Conservation (phyloP, 441 rosid genomes). For the Pelargonium fulgidum region DNA sequence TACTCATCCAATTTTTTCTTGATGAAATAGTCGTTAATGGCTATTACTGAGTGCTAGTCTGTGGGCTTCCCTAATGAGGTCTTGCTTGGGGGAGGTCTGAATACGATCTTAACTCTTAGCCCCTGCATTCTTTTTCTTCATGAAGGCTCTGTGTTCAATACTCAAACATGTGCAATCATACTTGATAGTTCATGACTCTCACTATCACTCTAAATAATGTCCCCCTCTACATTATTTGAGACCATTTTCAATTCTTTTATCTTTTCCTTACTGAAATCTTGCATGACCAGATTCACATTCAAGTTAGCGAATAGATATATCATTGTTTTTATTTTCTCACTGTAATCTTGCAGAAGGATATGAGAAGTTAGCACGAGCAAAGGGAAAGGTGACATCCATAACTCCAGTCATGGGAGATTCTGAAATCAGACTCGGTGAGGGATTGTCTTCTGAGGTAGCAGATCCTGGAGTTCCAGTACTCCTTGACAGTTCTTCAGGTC, state of each 20-base stretch:
- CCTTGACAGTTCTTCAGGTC: constrained; percentile 21
- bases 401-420: constrained; percentile 19
- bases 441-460: constrained; percentile 22
- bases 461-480: constrained; percentile 26
- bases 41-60: neutral
- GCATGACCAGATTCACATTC: too few relatives aligned
- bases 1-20: constrained; percentile 9
- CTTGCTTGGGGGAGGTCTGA: neutral
- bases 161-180: neutral
- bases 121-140: neutral
- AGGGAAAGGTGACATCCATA: constrained; percentile 32
- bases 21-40: neutral
- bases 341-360: constrained; percentile 52
- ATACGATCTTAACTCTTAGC: neutral
- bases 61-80: neutral
- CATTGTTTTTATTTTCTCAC: neutral
- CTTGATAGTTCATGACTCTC: neutral
- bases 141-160: neutral
- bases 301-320: too few relatives aligned
- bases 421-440: constrained; percentile 18
- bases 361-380: constrained; percentile 57
- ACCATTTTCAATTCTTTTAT: too few relatives aligned
- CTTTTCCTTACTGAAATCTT: neutral
- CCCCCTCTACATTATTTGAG: neutral
- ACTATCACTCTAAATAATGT: neutral